Evolutionary conservation across 2,329 filamentous ascomycete genomes (phyloP).

Genomic region (Diplodia corticola): DNA sequence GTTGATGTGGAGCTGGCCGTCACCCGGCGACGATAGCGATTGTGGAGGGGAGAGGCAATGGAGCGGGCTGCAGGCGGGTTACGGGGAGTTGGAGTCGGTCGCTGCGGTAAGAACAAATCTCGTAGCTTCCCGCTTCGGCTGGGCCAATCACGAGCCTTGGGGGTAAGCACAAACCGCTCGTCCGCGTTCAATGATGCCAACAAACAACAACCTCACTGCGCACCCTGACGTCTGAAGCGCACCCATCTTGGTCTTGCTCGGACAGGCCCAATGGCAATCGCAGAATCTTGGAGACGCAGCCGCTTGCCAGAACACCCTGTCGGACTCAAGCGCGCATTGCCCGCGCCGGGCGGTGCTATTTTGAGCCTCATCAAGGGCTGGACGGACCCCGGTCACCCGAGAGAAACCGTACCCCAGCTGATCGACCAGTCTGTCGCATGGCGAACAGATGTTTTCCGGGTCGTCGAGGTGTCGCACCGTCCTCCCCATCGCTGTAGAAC

Average conservation of each 20-base stretch:
- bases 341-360: not conserved
- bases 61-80: constrained; percentile 20
- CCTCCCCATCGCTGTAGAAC: not conserved
- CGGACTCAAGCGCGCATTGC: not conserved
- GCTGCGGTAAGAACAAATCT: constrained; percentile 18
- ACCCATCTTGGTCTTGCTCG: not conserved
- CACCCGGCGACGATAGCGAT: constrained; percentile 34
- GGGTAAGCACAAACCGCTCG: constrained; percentile 6
- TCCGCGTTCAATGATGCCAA: constrained; percentile 9
- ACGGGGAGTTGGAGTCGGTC: constrained; percentile 21
- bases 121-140: constrained; percentile 21
- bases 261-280: not conserved
- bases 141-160: constrained; percentile 7
- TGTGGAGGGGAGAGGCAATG: constrained; percentile 37
- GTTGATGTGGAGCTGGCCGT: constrained; percentile 50
- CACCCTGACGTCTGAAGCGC: not conserved
- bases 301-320: not conserved
- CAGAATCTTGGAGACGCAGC: not conserved
- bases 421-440: not conserved
- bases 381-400: not conserved
- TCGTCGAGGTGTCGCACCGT: not conserved
- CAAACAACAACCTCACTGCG: not conserved
- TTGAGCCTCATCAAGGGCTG: constrained; percentile 11
- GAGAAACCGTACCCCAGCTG: not conserved
- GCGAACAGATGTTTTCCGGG: not conserved